Percentiles rank a stretch among this genome's conserved stretches.
Evolutionary conservation across 345 rosid genomes (phyloP).

Genomic region (Dipteronia dyeriana): DNA sequence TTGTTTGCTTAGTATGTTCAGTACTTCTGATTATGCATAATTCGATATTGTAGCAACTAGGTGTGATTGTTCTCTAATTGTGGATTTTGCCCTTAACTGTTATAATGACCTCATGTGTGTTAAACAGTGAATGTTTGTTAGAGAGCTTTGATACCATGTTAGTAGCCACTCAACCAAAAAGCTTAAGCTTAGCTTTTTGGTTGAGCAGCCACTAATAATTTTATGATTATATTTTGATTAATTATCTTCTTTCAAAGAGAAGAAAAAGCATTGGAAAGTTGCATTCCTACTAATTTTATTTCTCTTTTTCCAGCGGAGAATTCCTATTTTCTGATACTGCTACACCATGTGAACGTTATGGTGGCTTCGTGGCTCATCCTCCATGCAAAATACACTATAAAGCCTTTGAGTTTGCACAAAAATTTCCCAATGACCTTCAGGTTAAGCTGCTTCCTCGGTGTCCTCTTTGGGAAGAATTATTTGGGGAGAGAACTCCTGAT

Average conservation of each 20-base stretch:
- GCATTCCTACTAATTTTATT: constrained; percentile 22
- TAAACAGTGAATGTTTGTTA: neutral
- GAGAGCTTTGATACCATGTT: neutral
- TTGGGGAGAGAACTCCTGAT: constrained; percentile 36
- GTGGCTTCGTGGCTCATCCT: constrained; percentile 51
- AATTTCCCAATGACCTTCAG: constrained; percentile 47
- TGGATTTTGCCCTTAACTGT: neutral
- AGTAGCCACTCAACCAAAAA: neutral
- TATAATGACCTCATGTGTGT: neutral
- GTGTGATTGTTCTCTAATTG: neutral
- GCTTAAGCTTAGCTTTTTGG: neutral
- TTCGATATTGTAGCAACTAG: neutral
- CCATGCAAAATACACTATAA: constrained; percentile 39
- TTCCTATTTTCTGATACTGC: constrained; percentile 42
- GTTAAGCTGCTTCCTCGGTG: constrained; percentile 47
- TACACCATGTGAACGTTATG: constrained; percentile 31
- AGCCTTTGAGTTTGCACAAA: constrained; percentile 44
- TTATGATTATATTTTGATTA: neutral
- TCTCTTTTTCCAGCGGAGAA: constrained; percentile 47
- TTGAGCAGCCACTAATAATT: neutral
- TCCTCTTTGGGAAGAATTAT: constrained; percentile 29
- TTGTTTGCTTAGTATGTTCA: no score
- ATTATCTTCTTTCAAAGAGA: neutral
- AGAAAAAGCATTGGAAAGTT: constrained; percentile 18
- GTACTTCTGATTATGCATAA: neutral